Percentiles rank a stretch among this genome's conserved stretches.
Evolutionary conservation across 495 filamentous ascomycete genomes (phyloP).

Genomic region (Xylaria castorea): DNA sequence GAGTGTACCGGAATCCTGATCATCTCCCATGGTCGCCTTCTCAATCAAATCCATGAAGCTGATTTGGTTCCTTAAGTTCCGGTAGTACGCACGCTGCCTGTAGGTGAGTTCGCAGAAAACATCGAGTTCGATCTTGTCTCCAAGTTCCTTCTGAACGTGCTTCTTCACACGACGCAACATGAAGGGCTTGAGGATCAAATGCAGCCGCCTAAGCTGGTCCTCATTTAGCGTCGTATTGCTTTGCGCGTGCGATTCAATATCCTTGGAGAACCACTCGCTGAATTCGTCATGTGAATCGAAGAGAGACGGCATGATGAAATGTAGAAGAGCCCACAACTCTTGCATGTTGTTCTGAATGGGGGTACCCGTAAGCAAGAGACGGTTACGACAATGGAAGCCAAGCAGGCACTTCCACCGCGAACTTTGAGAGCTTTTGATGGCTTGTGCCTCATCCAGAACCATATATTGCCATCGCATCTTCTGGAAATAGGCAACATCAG

Average conservation of each 20-base stretch:
- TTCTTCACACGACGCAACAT: slow-evolving; percentile 99
- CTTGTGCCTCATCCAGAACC: slow-evolving; percentile 98
- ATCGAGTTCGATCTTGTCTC: slow-evolving; percentile 97
- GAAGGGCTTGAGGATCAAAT: slow-evolving; percentile 99
- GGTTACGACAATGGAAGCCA: slow-evolving; percentile 94
- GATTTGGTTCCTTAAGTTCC: slow-evolving; percentile 90
- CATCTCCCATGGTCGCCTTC: slow-evolving; percentile 92
- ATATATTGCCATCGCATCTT: slow-evolving; percentile 99
- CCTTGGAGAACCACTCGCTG: slow-evolving; percentile 99
- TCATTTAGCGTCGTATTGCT: slow-evolving; percentile 99
- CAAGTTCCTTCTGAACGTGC: slow-evolving; percentile 97
- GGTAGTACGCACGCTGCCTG: slow-evolving; percentile 93
- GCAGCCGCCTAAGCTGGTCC: slow-evolving; percentile 91
- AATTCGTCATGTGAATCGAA: slow-evolving; percentile 99
- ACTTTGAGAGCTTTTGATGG: slow-evolving; percentile 97
- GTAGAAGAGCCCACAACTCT: slow-evolving; percentile 94
- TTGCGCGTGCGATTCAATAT: slow-evolving; percentile 97
- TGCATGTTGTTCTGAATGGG: slow-evolving; percentile 99
- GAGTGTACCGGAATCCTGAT: slow-evolving; percentile 90
- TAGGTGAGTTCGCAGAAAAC: slow-evolving; percentile 97
- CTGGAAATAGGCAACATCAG: slow-evolving; percentile 95
- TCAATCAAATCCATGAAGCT: slow-evolving; percentile 99
- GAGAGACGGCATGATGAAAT: slow-evolving; percentile 99
- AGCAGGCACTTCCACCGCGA: slow-evolving; percentile 96
- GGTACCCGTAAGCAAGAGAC: slow-evolving; percentile 92